Evolutionary conservation across 1,284 basidiomycete species (phyloP).

Genomic region (Apiotrichum porosum): DNA sequence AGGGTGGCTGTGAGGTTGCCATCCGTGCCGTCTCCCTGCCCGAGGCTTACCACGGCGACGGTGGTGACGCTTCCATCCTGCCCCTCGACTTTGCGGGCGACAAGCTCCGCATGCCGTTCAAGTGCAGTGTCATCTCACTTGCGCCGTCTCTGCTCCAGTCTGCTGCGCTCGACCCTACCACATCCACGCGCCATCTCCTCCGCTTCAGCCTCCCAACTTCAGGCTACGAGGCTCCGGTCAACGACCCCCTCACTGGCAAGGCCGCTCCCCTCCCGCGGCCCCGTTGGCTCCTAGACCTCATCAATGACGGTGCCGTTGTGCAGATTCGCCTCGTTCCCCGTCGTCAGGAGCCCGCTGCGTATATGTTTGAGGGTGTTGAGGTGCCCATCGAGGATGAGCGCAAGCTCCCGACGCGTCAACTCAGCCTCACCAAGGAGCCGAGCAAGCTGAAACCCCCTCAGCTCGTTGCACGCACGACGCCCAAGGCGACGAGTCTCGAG

Average conservation of each 20-base stretch:
- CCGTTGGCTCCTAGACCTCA: slow-evolving; percentile 65
- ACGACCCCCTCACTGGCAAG: slow-evolving; percentile 75
- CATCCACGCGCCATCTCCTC: slow-evolving; percentile 62
- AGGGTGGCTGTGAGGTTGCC: slow-evolving; percentile 35
- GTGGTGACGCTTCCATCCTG: slow-evolving; percentile 11
- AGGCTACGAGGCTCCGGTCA: slow-evolving; percentile 66
- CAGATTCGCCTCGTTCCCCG: slow-evolving; percentile 57
- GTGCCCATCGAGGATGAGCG: slow-evolving; percentile 66
- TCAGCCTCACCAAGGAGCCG: slow-evolving; percentile 7
- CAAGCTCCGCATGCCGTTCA: slow-evolving; percentile 40
- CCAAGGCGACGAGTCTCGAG: slow-evolving; percentile 17
- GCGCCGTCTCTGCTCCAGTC: slow-evolving; percentile 75
- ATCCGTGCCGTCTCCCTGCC: slow-evolving; percentile 37
- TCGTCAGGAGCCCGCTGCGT: slow-evolving; percentile 34
- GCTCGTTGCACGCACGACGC: slow-evolving; percentile 23
- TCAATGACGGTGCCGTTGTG: slow-evolving; percentile 63
- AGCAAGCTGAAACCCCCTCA: slow-evolving; percentile 25
- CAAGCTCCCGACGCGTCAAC: slow-evolving; percentile 53
- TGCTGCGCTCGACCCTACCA: slow-evolving; percentile 47
- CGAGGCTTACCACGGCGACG: slow-evolving; percentile 20
- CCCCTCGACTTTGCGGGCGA: slow-evolving; percentile 26
- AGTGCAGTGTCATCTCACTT: slow-evolving; percentile 53
- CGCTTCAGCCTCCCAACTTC: slow-evolving; percentile 74
- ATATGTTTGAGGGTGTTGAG: slow-evolving; percentile 55
- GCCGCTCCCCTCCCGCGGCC: slow-evolving; percentile 62